Evolutionary conservation across 768 basidiomycete species (phyloP), one percentile per base, ranked within the genome.

Genomic region (Agaricus sinodeliciosus): DNA sequence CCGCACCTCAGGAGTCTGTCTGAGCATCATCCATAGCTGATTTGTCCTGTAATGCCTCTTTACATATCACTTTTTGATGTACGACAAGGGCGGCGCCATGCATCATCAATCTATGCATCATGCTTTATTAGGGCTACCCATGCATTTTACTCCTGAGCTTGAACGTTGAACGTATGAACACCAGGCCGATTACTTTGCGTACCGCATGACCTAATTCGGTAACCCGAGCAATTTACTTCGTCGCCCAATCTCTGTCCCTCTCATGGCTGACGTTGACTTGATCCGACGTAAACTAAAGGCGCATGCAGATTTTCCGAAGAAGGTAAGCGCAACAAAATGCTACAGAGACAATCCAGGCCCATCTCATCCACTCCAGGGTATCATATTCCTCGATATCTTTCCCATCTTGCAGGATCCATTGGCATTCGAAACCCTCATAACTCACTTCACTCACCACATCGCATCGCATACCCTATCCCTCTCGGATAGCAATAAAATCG

Each of bases 331-430:
- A 4, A 47, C 6, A 31, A 35, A 18, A 48, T 22, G 13, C 11
- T 12, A 22, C 26, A 19, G n/a, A 16, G 36, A 41, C 19, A 12
- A 49, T 22, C 15, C 9, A 39, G 16, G 7, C 34, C 22, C 22
- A 43, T 19, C 25, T 25, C n/a, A n/a, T 27, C 15, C 37, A 19
- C 34, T 55, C 9, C 60, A 94, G 90, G 95, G 95, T 11, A 81
- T 99, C 64, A 77, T 77, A 44, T 99, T 99, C 70, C 73, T 94
- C 51, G 96, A 99, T 68, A 90, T 98, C 61, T 94, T 97, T 69
- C 96, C 96, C 9, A 76, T 98, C 65, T 78, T 99, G 15, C 81
- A 87, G 13, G 75, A 91, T 63, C 96, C 95, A 9, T 60, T 87
- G 50, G 85, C 84, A 3, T 90, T 95, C 63, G 95, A 97, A 72